phyloP scores from a whole-genome alignment of 176 grass and related monocot species.

The Panicum miliaceum region DNA sequence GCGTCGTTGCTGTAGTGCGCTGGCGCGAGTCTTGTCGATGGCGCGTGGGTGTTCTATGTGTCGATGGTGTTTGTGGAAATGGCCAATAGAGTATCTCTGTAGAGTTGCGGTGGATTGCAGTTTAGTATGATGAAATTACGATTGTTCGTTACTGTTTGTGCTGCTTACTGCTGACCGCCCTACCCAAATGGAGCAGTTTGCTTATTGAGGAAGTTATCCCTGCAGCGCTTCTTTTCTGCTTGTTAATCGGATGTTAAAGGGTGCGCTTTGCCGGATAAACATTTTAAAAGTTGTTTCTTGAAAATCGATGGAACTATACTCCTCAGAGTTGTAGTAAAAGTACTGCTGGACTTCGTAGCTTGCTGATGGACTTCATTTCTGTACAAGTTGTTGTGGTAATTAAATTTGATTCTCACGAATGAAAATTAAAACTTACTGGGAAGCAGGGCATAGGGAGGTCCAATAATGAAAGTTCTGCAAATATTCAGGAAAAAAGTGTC shows the following conservation, averaged over 20 bases:
- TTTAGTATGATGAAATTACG: constrained; percentile 3
- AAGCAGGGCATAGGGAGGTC: not conserved
- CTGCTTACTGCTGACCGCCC: not conserved
- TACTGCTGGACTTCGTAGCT: not conserved
- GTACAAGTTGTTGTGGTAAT: not conserved
- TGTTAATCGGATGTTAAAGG: not conserved
- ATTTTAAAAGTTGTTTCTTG: not conserved
- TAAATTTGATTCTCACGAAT: not conserved
- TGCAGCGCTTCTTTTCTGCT: not conserved
- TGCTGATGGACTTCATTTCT: not conserved
- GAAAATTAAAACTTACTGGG: not conserved
- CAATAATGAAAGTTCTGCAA: not conserved
- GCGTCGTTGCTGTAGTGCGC: not conserved
- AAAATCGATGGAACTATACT: not conserved
- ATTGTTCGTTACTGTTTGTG: not conserved
- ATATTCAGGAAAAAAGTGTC: not conserved
- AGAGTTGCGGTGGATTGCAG: not conserved
- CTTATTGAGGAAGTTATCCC: not conserved
- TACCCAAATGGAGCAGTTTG: not conserved
- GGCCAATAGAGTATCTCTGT: not conserved
- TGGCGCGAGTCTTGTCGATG: not conserved
- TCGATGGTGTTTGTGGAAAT: constrained; percentile 55
- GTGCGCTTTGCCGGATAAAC: not conserved
- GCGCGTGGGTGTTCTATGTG: not conserved
- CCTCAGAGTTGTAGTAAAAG: not conserved